Evolutionary conservation across 495 filamentous ascomycete species (phyloP).

Genomic region (Daldinia loculata): DNA sequence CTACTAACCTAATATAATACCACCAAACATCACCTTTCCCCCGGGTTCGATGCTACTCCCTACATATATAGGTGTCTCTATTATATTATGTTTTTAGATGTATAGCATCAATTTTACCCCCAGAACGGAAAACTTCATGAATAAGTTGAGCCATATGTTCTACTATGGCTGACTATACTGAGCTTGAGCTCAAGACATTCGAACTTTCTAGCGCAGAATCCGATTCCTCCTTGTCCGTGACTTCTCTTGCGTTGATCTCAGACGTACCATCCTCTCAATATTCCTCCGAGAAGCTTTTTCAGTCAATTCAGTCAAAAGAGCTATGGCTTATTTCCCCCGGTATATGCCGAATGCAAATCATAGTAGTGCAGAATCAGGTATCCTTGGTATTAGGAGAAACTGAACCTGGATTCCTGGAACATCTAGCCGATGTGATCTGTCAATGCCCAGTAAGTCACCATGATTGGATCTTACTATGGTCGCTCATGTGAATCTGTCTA

Average conservation of each 20-base stretch:
- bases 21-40: too few species aligned
- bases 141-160: background rate
- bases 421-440: conserved; percentile 38
- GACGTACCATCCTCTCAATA: conserved; percentile 5
- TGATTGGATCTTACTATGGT: background rate
- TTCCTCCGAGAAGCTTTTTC: conserved; percentile 28
- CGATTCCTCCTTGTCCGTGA: conserved; percentile 31
- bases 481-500: conserved; percentile 24
- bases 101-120: background rate
- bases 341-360: conserved; percentile 42
- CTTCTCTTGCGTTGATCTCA: conserved; percentile 39
- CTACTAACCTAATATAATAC: background rate
- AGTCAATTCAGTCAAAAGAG: conserved; percentile 37
- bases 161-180: conserved; percentile 27
- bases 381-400: background rate
- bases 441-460: conserved; percentile 34
- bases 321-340: conserved; percentile 44
- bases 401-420: conserved; percentile 34
- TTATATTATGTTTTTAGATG: conserved; percentile 1
- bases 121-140: background rate
- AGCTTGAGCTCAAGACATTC: conserved; percentile 38
- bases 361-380: conserved; percentile 24
- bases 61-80: background rate
- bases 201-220: conserved; percentile 23
- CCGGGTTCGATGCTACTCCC: background rate